Evolutionary conservation across 805 yeast species (phyloP).

Genomic region (Suhomyces prunicola): DNA sequence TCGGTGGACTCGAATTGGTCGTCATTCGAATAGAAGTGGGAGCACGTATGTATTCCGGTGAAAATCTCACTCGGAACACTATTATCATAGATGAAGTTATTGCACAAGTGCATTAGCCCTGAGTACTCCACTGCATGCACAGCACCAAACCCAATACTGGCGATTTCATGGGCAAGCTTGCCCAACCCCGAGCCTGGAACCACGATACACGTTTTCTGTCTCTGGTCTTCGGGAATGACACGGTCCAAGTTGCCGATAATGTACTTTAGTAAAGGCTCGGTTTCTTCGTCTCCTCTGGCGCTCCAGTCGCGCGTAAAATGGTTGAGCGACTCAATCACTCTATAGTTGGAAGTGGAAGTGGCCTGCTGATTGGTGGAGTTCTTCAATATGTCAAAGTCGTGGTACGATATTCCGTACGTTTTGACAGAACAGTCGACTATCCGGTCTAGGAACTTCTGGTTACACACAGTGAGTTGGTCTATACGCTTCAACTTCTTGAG

Average conservation of each 20-base stretch:
- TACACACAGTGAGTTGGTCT: slow-evolving; percentile 46
- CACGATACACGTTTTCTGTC: slow-evolving; percentile 48
- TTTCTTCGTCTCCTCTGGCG: slow-evolving; percentile 43
- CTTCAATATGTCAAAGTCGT: slow-evolving; percentile 22
- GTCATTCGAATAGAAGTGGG: slow-evolving; percentile 51
- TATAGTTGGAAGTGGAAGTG: slow-evolving; percentile 23
- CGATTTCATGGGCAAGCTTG: slow-evolving; percentile 64
- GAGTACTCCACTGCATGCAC: slow-evolving; percentile 79
- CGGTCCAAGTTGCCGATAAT: slow-evolving; percentile 41
- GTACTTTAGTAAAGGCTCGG: slow-evolving; percentile 53
- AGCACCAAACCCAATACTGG: slow-evolving; percentile 30
- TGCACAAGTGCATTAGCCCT: slow-evolving; percentile 69
- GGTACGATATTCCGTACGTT: slow-evolving; percentile 41
- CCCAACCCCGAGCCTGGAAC: slow-evolving; percentile 92
- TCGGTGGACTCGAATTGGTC: slow-evolving; percentile 50
- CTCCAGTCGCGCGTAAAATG: slow-evolving; percentile 84
- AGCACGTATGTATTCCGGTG: slow-evolving; percentile 63
- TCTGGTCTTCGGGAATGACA: slow-evolving; percentile 23
- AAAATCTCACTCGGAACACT: slow-evolving; percentile 6
- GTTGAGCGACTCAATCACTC: slow-evolving; percentile 66
- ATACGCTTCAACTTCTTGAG: slow-evolving; percentile 47
- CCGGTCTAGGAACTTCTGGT: slow-evolving; percentile 45
- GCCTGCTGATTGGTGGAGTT: not conserved
- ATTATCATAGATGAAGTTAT: slow-evolving; percentile 50
- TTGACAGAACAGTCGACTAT: slow-evolving; percentile 45